A percentile compares a stretch with the other conserved stretches of the same genome.
Conservation (phyloP, 306 rosid species). For the Leucaena leucocephala region DNA sequence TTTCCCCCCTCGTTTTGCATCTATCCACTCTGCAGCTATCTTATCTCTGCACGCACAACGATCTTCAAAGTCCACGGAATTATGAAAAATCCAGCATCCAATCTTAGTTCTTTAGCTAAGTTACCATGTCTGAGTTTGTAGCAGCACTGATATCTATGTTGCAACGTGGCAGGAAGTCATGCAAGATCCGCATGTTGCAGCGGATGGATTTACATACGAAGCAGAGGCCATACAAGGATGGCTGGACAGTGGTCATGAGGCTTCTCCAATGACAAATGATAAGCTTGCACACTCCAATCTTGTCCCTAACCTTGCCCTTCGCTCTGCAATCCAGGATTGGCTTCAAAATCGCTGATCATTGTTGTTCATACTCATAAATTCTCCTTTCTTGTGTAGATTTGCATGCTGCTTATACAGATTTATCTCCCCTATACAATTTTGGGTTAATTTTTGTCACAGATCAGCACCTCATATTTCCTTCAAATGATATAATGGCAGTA, state of each 20-base stretch:
- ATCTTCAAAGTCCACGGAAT: background rate
- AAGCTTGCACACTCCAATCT: constrained; percentile 62
- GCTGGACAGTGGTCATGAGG: constrained; percentile 73
- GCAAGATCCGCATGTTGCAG: constrained; percentile 87
- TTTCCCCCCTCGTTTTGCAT: background rate
- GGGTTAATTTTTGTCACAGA: background rate
- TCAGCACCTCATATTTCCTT: background rate
- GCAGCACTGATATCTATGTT: constrained; percentile 9
- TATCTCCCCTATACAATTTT: background rate
- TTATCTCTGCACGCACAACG: background rate
- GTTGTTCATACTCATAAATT: background rate
- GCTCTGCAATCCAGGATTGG: constrained; percentile 84
- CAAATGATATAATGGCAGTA: background rate
- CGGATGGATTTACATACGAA: constrained; percentile 85
- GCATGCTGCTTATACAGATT: constrained; percentile 7
- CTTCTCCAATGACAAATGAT: constrained; percentile 78
- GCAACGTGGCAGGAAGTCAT: constrained; percentile 72
- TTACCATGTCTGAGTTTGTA: background rate
- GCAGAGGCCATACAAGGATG: constrained; percentile 74
- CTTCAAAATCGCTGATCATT: constrained; percentile 56
- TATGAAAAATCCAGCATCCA: background rate
- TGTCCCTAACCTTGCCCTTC: constrained; percentile 79
- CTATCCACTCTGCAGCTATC: too few relatives aligned
- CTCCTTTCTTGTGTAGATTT: background rate
- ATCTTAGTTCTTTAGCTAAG: background rate